phyloP scores from a whole-genome alignment of 768 basidiomycete species.

The Mycena metata region DNA sequence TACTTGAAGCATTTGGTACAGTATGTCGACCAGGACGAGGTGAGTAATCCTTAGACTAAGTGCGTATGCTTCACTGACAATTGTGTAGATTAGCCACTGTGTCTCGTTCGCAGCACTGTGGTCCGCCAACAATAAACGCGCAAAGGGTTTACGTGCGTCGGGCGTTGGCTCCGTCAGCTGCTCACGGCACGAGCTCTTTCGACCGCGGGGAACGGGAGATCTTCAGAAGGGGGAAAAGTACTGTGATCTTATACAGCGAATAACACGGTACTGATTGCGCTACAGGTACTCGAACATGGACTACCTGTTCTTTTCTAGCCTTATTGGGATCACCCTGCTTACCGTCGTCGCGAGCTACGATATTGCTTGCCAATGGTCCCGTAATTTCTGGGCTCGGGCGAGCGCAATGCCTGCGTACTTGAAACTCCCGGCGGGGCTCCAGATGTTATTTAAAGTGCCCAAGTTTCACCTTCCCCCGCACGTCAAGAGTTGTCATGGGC shows the following conservation, averaged over 20 bases:
- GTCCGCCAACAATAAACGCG: slow-evolving; percentile 26
- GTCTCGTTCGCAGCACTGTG: not conserved
- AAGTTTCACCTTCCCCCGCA: slow-evolving; percentile 38
- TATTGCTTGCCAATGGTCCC: slow-evolving; percentile 42
- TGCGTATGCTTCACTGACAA: too few species aligned
- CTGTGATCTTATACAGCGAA: not conserved
- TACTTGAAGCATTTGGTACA: slow-evolving; percentile 16
- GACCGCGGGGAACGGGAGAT: slow-evolving; percentile 23
- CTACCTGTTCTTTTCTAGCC: slow-evolving; percentile 33
- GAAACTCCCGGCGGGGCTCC: not conserved
- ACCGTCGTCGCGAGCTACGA: slow-evolving; percentile 39
- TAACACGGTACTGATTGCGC: not conserved
- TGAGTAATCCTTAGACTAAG: not conserved
- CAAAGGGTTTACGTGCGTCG: slow-evolving; percentile 36
- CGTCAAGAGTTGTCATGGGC: slow-evolving; percentile 31
- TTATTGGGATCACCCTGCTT: slow-evolving; percentile 3
- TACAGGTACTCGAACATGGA: slow-evolving; percentile 41
- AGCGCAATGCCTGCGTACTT: slow-evolving; percentile 16
- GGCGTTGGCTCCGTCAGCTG: slow-evolving; percentile 40
- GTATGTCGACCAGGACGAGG: slow-evolving; percentile 2
- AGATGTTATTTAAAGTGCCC: slow-evolving; percentile 40
- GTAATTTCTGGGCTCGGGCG: slow-evolving; percentile 33
- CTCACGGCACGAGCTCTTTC: slow-evolving; percentile 32
- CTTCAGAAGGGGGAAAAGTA: not conserved
- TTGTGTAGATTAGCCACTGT: not conserved